These are phyloP conservation scores for Xylaria castorea DNA, from an alignment of 495 filamentous ascomycete species.

Conservation along the genomic window DNA sequence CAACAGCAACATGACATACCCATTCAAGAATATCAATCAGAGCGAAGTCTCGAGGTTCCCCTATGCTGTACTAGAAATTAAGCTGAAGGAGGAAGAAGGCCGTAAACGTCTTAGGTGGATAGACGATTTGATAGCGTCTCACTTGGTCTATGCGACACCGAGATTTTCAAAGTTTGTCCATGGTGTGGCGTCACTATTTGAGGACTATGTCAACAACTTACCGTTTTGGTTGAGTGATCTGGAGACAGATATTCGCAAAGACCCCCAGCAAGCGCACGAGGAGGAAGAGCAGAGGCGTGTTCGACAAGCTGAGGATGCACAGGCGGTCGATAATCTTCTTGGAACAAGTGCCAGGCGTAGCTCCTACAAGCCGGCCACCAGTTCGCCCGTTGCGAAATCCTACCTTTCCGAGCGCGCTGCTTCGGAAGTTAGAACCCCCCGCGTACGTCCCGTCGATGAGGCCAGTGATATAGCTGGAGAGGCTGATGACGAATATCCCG, in stretches of 20 bases:
- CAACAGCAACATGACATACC: slow-evolving; percentile 78
- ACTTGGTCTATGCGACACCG: slow-evolving; percentile 86
- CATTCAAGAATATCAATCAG: slow-evolving; percentile 82
- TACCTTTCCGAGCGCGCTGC: slow-evolving; percentile 57
- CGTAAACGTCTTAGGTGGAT: slow-evolving; percentile 84
- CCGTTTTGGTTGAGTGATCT: slow-evolving; percentile 94
- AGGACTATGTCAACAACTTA: slow-evolving; percentile 93
- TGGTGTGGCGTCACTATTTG: slow-evolving; percentile 87
- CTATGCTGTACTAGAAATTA: slow-evolving; percentile 90
- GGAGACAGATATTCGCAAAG: slow-evolving; percentile 89
- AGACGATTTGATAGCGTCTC: slow-evolving; percentile 86
- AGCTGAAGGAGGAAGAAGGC: slow-evolving; percentile 72
- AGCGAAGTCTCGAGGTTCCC: slow-evolving; percentile 94
- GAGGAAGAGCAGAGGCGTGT: slow-evolving; percentile 84
- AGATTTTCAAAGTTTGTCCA: slow-evolving; percentile 97
- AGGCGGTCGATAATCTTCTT: slow-evolving; percentile 86
- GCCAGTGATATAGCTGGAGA: slow-evolving; percentile 33
- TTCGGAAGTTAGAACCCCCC: slow-evolving; percentile 40
- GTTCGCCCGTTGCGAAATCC: slow-evolving; percentile 66
- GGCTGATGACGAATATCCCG: slow-evolving; percentile 33
- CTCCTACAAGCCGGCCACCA: slow-evolving; percentile 62
- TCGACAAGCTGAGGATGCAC: slow-evolving; percentile 81
- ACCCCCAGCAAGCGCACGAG: slow-evolving; percentile 89
- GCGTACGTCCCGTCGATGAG: slow-evolving; percentile 28
- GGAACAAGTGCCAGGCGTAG: slow-evolving; percentile 49